Conservation (phyloP, 371 early-diverging fungal genomes). For the Gilbertella persicaria region DNA sequence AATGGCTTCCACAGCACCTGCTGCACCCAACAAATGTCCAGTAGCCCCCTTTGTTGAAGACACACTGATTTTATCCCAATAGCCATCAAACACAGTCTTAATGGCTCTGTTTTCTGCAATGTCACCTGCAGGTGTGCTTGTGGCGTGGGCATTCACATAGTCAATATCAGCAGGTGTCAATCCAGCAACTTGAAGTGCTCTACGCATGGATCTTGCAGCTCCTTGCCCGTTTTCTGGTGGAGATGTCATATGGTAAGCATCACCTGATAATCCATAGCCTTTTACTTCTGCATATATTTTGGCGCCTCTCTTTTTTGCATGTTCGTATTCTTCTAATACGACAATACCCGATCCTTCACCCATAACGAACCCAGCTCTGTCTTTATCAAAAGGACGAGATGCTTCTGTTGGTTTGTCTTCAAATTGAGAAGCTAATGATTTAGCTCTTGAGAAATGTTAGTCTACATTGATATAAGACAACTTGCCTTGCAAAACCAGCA, state of each 20-base stretch:
- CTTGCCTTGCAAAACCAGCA: constrained; percentile 85
- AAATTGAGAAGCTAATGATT: constrained; percentile 77
- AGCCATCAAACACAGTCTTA: constrained; percentile 68
- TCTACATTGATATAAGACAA: not conserved
- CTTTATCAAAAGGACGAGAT: constrained; percentile 89
- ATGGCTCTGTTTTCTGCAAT: constrained; percentile 83
- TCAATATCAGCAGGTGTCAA: constrained; percentile 67
- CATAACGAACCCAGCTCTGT: constrained; percentile 92
- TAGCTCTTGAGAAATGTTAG: constrained; percentile 66
- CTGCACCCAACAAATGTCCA: constrained; percentile 94
- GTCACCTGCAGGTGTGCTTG: constrained; percentile 86
- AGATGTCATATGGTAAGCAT: constrained; percentile 93
- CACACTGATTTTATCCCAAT: constrained; percentile 61
- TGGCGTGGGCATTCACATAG: constrained; percentile 96
- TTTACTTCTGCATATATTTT: constrained; percentile 86
- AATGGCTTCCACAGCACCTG: constrained; percentile 94
- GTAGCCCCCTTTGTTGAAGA: constrained; percentile 92
- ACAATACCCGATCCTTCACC: constrained; percentile 93
- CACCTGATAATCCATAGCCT: constrained; percentile 93
- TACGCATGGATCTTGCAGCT: constrained; percentile 82
- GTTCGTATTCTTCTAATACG: constrained; percentile 91
- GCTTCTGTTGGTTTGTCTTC: constrained; percentile 78
- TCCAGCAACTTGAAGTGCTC: constrained; percentile 71
- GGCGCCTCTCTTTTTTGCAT: constrained; percentile 85
- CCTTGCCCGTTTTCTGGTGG: constrained; percentile 87